Conservation (phyloP, 306 rosid genomes). For the Gastrolobium villosum region DNA sequence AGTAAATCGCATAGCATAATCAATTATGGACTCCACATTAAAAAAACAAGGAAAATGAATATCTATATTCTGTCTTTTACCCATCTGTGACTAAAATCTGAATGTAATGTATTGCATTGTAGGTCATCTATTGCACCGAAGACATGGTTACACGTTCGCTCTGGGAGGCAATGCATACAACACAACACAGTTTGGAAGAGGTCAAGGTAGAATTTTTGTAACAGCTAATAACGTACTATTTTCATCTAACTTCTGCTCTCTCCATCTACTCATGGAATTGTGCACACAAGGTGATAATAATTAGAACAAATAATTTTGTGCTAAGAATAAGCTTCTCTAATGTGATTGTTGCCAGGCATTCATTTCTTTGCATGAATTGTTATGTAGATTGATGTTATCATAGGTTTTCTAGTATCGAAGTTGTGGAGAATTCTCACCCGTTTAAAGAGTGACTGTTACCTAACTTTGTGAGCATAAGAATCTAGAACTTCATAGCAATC, state of each 20-base stretch:
- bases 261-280: conserved; percentile 26
- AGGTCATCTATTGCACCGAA: conserved; percentile 84
- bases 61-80: neutral
- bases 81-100: neutral
- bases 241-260: conserved; percentile 29
- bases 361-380: conserved; percentile 17
- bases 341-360: neutral
- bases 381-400: neutral
- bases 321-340: conserved; percentile 21
- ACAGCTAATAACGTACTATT: conserved; percentile 34
- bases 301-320: conserved; percentile 9
- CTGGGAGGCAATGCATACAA: conserved; percentile 85
- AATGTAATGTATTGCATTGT: conserved; percentile 27
- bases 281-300: conserved; percentile 11
- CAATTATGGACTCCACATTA: conserved; percentile 1
- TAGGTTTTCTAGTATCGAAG: conserved; percentile 4
- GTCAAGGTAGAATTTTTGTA: conserved; percentile 62
- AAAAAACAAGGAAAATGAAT: neutral
- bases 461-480: conserved; percentile 32
- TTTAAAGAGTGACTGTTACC: neutral
- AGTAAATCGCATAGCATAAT: neutral
- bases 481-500: conserved; percentile 17
- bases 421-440: neutral
- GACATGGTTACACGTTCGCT: conserved; percentile 81
- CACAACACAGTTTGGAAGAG: conserved; percentile 66